Evolutionary conservation across 345 rosid species (phyloP).

Genomic region (Arabis hirsuta): DNA sequence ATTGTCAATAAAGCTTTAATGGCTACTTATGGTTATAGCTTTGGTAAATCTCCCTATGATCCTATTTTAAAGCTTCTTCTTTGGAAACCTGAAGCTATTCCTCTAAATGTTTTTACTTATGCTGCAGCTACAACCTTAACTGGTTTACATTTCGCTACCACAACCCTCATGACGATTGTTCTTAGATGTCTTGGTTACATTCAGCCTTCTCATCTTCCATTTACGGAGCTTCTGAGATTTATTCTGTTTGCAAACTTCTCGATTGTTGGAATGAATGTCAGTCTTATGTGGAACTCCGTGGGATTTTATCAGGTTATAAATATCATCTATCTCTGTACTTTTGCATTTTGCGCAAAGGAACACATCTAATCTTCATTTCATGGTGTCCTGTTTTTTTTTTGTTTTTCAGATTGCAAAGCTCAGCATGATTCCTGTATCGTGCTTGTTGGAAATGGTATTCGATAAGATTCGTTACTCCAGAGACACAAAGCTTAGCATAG

Average conservation of each 20-base stretch:
- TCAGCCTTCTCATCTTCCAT: constrained; percentile 89
- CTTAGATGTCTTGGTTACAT: constrained; percentile 91
- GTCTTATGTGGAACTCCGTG: constrained; percentile 98
- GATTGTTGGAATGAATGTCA: constrained; percentile 98
- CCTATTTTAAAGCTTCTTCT: not conserved
- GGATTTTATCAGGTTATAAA: constrained; percentile 90
- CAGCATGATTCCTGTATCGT: constrained; percentile 97
- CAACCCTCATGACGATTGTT: constrained; percentile 76
- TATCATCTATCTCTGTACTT: not conserved
- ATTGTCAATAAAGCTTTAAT: constrained; percentile 95
- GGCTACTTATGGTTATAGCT: constrained; percentile 97
- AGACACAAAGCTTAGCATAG: constrained; percentile 92
- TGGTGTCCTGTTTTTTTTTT: constrained; percentile 11
- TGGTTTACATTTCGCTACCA: constrained; percentile 88
- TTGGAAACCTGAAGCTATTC: not conserved
- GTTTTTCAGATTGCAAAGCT: constrained; percentile 84
- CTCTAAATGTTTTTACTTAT: constrained; percentile 49
- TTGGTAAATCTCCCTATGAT: constrained; percentile 52
- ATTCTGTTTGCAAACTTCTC: constrained; percentile 89
- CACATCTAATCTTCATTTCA: constrained; percentile 22
- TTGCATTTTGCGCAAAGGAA: not conserved
- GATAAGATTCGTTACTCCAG: constrained; percentile 93
- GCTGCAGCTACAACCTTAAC: constrained; percentile 95
- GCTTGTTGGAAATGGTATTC: constrained; percentile 87
- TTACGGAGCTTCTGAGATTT: constrained; percentile 77